Conservation (phyloP, 2,329 filamentous ascomycete genomes). For the Verticillium longisporum region DNA sequence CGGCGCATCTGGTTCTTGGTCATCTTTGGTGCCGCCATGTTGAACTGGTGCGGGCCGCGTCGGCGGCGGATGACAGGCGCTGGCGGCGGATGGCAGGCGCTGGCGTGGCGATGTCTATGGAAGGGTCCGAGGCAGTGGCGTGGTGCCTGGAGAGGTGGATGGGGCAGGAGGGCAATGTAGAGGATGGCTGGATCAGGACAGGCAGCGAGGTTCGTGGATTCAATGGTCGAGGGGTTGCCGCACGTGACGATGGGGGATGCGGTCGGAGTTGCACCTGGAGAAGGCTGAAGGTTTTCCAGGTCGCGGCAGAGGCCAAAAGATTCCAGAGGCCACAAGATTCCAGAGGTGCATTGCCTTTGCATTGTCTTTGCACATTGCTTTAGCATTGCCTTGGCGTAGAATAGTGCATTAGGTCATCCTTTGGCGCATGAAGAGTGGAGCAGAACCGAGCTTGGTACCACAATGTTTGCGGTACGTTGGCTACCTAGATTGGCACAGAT, state of each 20-base stretch:
- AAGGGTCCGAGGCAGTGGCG: too few species aligned
- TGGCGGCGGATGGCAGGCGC: background rate
- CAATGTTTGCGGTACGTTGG: background rate
- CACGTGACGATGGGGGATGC: background rate
- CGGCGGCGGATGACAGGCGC: background rate
- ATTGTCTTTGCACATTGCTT: background rate
- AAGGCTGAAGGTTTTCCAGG: background rate
- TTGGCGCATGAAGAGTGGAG: background rate
- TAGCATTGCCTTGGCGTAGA: too few species aligned
- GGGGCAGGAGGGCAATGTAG: too few species aligned
- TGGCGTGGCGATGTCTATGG: background rate
- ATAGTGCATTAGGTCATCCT: background rate
- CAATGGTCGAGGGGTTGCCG: background rate
- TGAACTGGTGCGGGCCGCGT: slow-evolving; percentile 14
- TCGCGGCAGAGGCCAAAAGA: background rate
- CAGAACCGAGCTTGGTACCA: background rate
- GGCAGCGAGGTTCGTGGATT: background rate
- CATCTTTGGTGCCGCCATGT: slow-evolving; percentile 64
- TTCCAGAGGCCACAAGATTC: background rate
- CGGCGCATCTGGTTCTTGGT: slow-evolving; percentile 92
- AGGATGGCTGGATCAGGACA: background rate
- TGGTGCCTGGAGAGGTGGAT: slow-evolving; percentile 4
- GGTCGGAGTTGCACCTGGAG: background rate
- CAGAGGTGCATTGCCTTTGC: background rate
- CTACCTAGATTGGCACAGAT: background rate